These are phyloP conservation scores for Tubosaeta sp. DNA, from an alignment of 768 basidiomycete genomes.

Conservation along the genomic window DNA sequence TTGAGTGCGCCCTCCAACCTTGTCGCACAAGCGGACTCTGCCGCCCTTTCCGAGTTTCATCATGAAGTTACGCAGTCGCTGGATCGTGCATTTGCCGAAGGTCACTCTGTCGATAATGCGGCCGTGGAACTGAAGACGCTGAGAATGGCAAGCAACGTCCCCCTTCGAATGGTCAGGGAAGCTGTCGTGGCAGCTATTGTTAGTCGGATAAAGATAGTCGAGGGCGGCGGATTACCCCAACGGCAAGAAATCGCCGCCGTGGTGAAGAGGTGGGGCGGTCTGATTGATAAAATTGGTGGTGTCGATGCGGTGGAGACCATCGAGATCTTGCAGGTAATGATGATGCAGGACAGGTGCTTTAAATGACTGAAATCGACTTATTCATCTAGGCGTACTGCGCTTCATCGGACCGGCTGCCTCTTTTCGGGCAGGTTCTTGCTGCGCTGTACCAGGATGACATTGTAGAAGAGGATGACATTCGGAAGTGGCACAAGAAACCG, in stretches of 20 bases:
- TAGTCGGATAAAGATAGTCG: slow-evolving; percentile 60
- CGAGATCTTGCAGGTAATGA: slow-evolving; percentile 65
- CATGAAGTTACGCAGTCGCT: slow-evolving; percentile 79
- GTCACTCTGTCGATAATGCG: slow-evolving; percentile 88
- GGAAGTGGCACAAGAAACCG: slow-evolving; percentile 73
- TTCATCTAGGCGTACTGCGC: slow-evolving; percentile 59
- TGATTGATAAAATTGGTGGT: slow-evolving; percentile 80
- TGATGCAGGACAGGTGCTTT: background rate
- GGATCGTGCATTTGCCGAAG: slow-evolving; percentile 88
- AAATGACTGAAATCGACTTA: background rate
- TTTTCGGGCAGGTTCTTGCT: slow-evolving; percentile 84
- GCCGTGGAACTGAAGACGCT: slow-evolving; percentile 93
- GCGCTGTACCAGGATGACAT: slow-evolving; percentile 90
- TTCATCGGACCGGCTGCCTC: slow-evolving; percentile 53
- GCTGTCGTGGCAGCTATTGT: slow-evolving; percentile 86
- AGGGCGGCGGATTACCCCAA: slow-evolving; percentile 52
- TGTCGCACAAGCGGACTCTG: slow-evolving; percentile 36
- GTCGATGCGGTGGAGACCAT: slow-evolving; percentile 80
- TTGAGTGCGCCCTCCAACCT: slow-evolving; percentile 37
- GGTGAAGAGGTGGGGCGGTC: slow-evolving; percentile 73
- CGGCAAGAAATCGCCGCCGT: slow-evolving; percentile 61
- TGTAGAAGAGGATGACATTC: slow-evolving; percentile 85
- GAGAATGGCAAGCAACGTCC: slow-evolving; percentile 94
- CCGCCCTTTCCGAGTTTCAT: slow-evolving; percentile 65
- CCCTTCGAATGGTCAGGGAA: slow-evolving; percentile 78